These are phyloP conservation scores for Lithocarpus polystachyus DNA, from an alignment of 306 rosid species.

Conservation along the genomic window DNA sequence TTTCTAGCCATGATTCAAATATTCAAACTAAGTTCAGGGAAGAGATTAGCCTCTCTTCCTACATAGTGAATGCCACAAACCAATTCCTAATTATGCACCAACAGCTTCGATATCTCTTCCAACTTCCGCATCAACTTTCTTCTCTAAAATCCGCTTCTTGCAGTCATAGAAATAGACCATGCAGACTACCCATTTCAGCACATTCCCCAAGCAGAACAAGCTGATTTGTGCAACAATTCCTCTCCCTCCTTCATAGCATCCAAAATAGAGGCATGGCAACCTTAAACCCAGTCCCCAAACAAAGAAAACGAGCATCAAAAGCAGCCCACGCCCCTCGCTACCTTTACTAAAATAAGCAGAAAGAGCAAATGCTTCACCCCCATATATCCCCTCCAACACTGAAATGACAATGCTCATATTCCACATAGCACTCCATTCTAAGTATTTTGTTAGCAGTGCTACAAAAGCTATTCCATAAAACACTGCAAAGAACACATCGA, in stretches of 20 bases:
- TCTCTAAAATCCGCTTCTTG: slow-evolving; percentile 40
- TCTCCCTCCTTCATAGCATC: slow-evolving; percentile 33
- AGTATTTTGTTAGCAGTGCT: slow-evolving; percentile 32
- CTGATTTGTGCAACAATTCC: slow-evolving; percentile 34
- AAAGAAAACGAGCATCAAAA: slow-evolving; percentile 54
- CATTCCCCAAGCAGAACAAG: slow-evolving; percentile 38
- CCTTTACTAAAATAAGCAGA: slow-evolving; percentile 44
- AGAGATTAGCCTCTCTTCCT: too few species aligned
- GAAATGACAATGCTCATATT: slow-evolving; percentile 58
- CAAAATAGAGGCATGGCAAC: slow-evolving; percentile 33
- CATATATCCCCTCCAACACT: slow-evolving; percentile 40
- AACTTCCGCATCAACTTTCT: slow-evolving; percentile 38
- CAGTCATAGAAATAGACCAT: slow-evolving; percentile 53
- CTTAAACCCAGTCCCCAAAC: slow-evolving; percentile 40
- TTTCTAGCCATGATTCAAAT: too few species aligned
- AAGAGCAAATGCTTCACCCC: slow-evolving; percentile 38
- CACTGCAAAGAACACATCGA: background rate
- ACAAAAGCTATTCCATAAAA: slow-evolving; percentile 19
- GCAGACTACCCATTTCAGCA: slow-evolving; percentile 55
- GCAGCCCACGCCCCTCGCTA: slow-evolving; percentile 36
- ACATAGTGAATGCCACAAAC: too few species aligned
- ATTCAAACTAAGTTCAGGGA: background rate
- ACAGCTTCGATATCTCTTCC: slow-evolving; percentile 19
- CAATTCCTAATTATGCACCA: background rate
- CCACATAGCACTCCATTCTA: slow-evolving; percentile 59